Conservation (phyloP, 352 stramenopile genomes). For the Phytophthora colocasiae region DNA sequence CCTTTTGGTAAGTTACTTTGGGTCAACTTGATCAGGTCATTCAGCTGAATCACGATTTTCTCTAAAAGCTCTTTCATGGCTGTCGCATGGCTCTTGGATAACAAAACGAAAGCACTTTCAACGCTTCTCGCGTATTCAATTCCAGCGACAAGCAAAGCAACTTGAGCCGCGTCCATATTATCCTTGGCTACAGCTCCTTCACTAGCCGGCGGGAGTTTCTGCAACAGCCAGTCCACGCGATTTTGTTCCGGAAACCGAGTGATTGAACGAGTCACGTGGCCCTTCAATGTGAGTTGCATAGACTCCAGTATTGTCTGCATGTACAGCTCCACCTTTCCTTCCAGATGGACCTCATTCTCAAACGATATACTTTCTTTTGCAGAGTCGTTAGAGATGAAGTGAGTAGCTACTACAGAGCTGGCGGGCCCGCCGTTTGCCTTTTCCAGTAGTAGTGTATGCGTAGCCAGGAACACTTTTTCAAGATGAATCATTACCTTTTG, state of each 20-base stretch:
- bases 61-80: conserved; percentile 88
- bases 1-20: conserved; percentile 82
- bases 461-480: conserved; percentile 90
- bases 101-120: conserved; percentile 72
- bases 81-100: conserved; percentile 76
- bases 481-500: conserved; percentile 92
- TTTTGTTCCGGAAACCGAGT: conserved; percentile 89
- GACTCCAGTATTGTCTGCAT: conserved; percentile 92
- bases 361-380: conserved; percentile 92
- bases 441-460: conserved; percentile 69
- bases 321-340: conserved; percentile 97
- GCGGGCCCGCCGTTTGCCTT: conserved; percentile 23
- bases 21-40: conserved; percentile 93
- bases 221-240: conserved; percentile 94
- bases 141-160: conserved; percentile 90
- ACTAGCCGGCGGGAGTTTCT: conserved; percentile 51
- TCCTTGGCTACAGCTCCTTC: conserved; percentile 36
- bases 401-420: conserved; percentile 68
- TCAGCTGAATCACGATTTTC: conserved; percentile 91
- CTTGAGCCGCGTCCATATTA: conserved; percentile 92
- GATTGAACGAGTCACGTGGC: conserved; percentile 89
- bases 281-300: conserved; percentile 91
- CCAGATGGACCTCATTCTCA: conserved; percentile 85
- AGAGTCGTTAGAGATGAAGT: conserved; percentile 92
- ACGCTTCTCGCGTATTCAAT: conserved; percentile 92